Percentiles rank a stretch among this genome's conserved stretches.
phyloP scores from a whole-genome alignment of 2,329 filamentous ascomycete species.

The Pseudocercospora pini-densiflorae region DNA sequence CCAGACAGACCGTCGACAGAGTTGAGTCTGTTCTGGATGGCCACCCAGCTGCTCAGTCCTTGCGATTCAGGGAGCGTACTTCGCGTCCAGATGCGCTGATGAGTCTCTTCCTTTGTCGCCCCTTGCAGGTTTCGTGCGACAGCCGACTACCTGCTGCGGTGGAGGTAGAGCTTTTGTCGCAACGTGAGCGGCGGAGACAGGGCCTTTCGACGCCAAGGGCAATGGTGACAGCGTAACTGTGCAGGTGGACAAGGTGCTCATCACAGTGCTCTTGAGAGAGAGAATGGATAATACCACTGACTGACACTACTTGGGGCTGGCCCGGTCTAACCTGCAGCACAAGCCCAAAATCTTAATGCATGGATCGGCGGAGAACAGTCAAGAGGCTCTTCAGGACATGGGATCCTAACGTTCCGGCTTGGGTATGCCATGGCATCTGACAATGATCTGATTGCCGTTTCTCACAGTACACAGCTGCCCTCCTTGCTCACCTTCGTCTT shows the following conservation, averaged over 20 bases:
- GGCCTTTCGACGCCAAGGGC: not conserved
- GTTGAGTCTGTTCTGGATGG: too few relatives aligned
- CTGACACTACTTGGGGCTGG: not conserved
- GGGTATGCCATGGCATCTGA: slow-evolving; percentile 9
- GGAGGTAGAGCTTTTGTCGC: not conserved
- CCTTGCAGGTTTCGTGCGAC: not conserved
- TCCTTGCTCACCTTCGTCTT: not conserved
- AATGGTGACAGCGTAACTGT: not conserved
- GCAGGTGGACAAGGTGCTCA: not conserved
- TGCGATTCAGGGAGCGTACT: too few relatives aligned
- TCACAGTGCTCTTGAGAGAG: not conserved
- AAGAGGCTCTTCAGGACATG: not conserved
- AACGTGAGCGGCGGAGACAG: not conserved
- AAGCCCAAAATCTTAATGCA: not conserved
- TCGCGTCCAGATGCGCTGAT: too few relatives aligned
- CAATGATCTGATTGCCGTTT: not conserved
- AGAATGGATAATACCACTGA: not conserved
- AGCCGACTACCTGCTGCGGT: not conserved
- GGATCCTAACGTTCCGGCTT: slow-evolving; percentile 1
- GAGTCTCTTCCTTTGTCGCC: not conserved
- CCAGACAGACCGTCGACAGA: not conserved
- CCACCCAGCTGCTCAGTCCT: too few relatives aligned
- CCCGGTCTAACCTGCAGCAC: not conserved
- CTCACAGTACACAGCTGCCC: not conserved
- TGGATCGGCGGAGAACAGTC: slow-evolving; percentile 2